Evolutionary conservation across 1,284 basidiomycete genomes (phyloP), one percentile per base, ranked within the genome.

Genomic region (Earliella scabrosa): DNA sequence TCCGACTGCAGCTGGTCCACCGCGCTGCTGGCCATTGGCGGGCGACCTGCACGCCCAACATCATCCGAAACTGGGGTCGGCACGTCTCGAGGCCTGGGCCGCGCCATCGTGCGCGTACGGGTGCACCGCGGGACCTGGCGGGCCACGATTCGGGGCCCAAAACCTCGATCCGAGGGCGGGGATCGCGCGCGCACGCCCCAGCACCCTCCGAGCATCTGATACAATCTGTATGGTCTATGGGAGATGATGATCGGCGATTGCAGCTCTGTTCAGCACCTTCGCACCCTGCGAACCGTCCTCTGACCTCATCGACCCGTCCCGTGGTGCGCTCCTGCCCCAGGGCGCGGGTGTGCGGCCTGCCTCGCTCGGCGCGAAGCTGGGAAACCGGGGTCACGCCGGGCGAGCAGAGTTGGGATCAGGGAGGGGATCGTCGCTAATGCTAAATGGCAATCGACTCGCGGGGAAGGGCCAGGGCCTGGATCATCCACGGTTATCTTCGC

Each of bases 191-290:
- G n/a, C n/a, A n/a, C n/a, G n/a, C n/a, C n/a, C 5, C 7, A 13
- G 35, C 3, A 34, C 9, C 41, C 13, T 6, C 29, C 41, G 32
- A 32, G 54, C 58, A 59, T 57, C 57, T 59, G 60, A 62, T 59
- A 60, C 56, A 56, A 64, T 64, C 63, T 66, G 57, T 54, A 54
- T 62, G 61, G 63, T 64, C 63, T 66, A 55, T 54, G 53, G 61
- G 61, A 66, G 63, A 63, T 62, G 61, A 61, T 64, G 60, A 66
- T 66, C 61, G 63, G 61, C 61, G 63, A 62, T 59, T 58, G 61
- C 40, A 56, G 41, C 63, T 59, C 60, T 39, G 45, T 56, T 43
- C 35, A 45, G 38, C 46, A 52, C 57, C 59, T 62, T 62, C 57
- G 54, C 56, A 40, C 35, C 39, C 40, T 47, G 45, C 41, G 26